These are phyloP conservation scores for Przewalskia tangutica DNA, from an alignment of 257 asterid species.

Conservation along the genomic window DNA sequence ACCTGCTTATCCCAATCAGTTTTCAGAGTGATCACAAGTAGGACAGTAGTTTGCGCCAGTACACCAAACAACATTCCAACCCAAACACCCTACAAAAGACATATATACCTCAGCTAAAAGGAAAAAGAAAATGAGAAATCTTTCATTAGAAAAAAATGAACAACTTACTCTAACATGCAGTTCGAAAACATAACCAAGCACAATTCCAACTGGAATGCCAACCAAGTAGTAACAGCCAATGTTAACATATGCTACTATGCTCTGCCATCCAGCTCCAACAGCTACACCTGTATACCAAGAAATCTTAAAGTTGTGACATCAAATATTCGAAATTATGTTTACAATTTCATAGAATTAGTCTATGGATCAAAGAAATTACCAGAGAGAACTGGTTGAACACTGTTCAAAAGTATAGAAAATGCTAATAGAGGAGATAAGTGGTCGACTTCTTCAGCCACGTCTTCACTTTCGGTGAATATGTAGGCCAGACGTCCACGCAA, in stretches of 20 bases:
- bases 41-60: constrained; percentile 35
- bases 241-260: constrained; percentile 51
- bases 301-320: background rate
- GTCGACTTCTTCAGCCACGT: constrained; percentile 40
- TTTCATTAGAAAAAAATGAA: background rate
- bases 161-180: constrained; percentile 42
- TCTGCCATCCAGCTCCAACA: constrained; percentile 62
- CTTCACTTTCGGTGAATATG: constrained; percentile 37
- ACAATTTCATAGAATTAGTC: background rate
- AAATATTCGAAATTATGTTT: background rate
- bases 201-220: constrained; percentile 47
- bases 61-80: constrained; percentile 53
- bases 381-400: constrained; percentile 61
- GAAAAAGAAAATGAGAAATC: too few species aligned
- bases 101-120: too few species aligned
- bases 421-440: constrained; percentile 55
- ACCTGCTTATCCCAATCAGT: constrained; percentile 69
- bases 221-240: constrained; percentile 47
- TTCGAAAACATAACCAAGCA: constrained; percentile 44
- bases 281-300: constrained; percentile 42
- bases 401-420: constrained; percentile 50
- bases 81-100: constrained; percentile 56
- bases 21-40: constrained; percentile 28
- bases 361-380: constrained; percentile 22
- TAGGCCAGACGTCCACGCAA: constrained; percentile 44